Percentiles rank a stretch among this genome's conserved stretches.
These are phyloP conservation scores for Forsythia suspensa DNA, from an alignment of 257 asterid species.

Conservation along the genomic window DNA sequence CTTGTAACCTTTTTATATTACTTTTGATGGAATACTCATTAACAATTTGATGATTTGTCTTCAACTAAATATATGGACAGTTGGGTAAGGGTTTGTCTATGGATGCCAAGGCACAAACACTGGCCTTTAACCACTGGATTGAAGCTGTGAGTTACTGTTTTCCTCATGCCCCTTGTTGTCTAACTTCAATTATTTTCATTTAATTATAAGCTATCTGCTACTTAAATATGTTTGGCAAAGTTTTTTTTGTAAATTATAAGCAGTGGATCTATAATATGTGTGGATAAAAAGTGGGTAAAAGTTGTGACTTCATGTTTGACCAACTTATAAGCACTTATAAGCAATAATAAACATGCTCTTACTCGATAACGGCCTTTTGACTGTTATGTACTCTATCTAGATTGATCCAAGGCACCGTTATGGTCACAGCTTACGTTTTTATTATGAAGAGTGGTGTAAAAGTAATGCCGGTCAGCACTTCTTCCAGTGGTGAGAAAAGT, in stretches of 20 bases:
- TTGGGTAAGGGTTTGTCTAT: constrained; percentile 86
- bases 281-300: no score
- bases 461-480: constrained; percentile 64
- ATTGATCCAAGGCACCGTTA: constrained; percentile 87
- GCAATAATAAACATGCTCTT: no score
- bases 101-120: constrained; percentile 76
- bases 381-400: constrained; percentile 20
- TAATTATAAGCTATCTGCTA: neutral
- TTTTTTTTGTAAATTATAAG: no score
- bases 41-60: neutral
- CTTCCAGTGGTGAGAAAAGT: constrained; percentile 69
- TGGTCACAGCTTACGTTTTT: constrained; percentile 62
- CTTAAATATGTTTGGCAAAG: no score
- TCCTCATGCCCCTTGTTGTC: neutral
- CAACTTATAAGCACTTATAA: no score
- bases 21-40: neutral
- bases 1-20: neutral
- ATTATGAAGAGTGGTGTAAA: constrained; percentile 65
- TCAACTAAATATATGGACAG: constrained; percentile 41
- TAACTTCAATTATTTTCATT: neutral
- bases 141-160: constrained; percentile 71
- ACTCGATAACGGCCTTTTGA: no score
- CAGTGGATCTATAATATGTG: no score
- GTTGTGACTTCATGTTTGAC: no score
- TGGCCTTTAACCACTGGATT: constrained; percentile 98